Percentiles rank a stretch among this genome's conserved stretches.
phyloP scores from a whole-genome alignment of 352 stramenopile species.

The Pythium grandisporangium region DNA sequence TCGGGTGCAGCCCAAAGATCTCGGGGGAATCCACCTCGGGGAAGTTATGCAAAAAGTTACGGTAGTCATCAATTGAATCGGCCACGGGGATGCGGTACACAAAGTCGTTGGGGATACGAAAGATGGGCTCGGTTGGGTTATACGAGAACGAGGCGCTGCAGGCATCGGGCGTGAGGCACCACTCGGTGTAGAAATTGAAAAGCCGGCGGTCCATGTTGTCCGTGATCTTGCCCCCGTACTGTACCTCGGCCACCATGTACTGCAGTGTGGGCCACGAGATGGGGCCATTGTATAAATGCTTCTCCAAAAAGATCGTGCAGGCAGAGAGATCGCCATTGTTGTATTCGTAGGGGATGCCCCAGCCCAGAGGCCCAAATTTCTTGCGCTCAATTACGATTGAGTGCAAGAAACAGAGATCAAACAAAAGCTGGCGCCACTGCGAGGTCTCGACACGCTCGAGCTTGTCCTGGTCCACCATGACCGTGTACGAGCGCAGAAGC shows the following conservation, averaged over 20 bases:
- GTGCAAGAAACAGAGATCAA: constrained; percentile 97
- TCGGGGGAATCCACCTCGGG: constrained; percentile 97
- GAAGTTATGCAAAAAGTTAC: constrained; percentile 92
- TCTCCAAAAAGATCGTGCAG: constrained; percentile 98
- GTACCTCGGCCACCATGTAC: constrained; percentile 98
- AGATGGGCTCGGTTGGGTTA: constrained; percentile 92
- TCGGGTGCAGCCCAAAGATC: constrained; percentile 98
- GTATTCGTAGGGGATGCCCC: constrained; percentile 99
- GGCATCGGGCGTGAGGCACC: constrained; percentile 89
- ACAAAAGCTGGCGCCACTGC: constrained; percentile 96
- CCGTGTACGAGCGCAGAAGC: constrained; percentile 94
- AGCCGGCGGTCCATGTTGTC: constrained; percentile 96
- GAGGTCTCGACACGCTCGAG: constrained; percentile 94
- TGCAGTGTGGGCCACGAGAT: constrained; percentile 98
- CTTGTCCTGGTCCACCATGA: constrained; percentile 99
- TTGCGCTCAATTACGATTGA: constrained; percentile 97
- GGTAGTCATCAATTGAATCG: constrained; percentile 92
- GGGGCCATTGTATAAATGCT: constrained; percentile 96
- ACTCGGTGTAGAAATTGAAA: constrained; percentile 98
- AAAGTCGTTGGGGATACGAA: constrained; percentile 96
- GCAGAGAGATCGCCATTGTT: constrained; percentile 97
- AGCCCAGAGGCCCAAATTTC: constrained; percentile 97
- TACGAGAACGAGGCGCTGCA: constrained; percentile 88
- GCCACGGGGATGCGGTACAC: constrained; percentile 92
- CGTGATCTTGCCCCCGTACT: constrained; percentile 99